Base-by-base conservation (phyloP, 2,329 filamentous ascomycete species). In the Beauveria sp. region DNA sequence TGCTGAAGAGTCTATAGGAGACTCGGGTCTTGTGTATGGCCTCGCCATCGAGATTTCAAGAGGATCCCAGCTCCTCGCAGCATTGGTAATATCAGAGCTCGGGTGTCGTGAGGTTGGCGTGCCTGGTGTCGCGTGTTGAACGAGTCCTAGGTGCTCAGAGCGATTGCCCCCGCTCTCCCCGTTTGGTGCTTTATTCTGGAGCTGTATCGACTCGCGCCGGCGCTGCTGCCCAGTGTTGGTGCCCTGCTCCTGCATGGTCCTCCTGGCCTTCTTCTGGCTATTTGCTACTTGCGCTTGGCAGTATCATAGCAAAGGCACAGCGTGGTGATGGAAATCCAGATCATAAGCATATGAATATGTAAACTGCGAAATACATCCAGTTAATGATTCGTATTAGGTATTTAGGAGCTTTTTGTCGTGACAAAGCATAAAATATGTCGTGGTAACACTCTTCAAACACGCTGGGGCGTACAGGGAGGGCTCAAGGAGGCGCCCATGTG, bases 131-230 rank as follows among this genome's bases (percentile, higher is more conserved):
- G 26, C 12, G n/a, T 46, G 14, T 34, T 38, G 34, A 9, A n/a
- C 26, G 5, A 2, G 18, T 47, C 38, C 42, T 28, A 28, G 16
- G 20, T 18, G 34, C 22, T 28, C 24, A n/a, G 42, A 16, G 9
- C 38, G 7, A 28, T 38, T 47, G 22, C 18, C 40, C 5, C 3
- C 26, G 42, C 20, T 46, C 3, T 20, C 20, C 9, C 38, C 20
- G 20, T 53, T 43, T 12, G 53, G 9, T 10, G 51, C 38, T 43
- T 45, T 34, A 34, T 87, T 83, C 73, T 86, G 86, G 62, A 93
- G 78, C 63, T 88, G 89, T 75, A 95, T 93, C 64, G 87, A 87
- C 69, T 66, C 70, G 47, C 66, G 66, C 58, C 66, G 69, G 62
- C 67, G 68, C 56, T 62, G 62, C 60, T 67, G 63, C 63, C 67